Conservation (phyloP, 2,329 filamentous ascomycete species). For the Thelonectria rubi region DNA sequence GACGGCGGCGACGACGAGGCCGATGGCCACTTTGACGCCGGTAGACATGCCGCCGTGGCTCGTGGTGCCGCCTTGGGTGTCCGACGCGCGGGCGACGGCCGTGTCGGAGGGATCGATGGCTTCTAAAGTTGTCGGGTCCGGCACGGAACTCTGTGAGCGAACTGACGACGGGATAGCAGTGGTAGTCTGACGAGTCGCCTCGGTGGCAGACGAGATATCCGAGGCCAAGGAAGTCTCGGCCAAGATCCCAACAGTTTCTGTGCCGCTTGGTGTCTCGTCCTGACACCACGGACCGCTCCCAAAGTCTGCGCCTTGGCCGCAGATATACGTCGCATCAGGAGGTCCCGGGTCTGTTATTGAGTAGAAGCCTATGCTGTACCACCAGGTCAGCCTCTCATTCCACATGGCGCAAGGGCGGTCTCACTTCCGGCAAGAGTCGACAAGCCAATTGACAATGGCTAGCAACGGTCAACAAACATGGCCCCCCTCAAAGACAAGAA, state of each 20-base stretch:
- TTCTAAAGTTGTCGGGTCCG: slow-evolving; percentile 28
- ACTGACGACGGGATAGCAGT: slow-evolving; percentile 14
- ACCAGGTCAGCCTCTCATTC: background rate
- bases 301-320: slow-evolving; percentile 27
- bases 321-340: slow-evolving; percentile 37
- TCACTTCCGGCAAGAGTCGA: slow-evolving; percentile 62
- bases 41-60: slow-evolving; percentile 43
- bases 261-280: slow-evolving; percentile 4
- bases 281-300: slow-evolving; percentile 28
- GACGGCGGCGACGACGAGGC: slow-evolving; percentile 52
- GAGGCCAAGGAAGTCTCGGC: slow-evolving; percentile 1
- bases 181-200: slow-evolving; percentile 7
- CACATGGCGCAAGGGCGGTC: slow-evolving; percentile 24
- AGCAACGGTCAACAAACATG: slow-evolving; percentile 25
- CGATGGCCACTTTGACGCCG: slow-evolving; percentile 57
- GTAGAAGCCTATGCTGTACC: slow-evolving; percentile 38
- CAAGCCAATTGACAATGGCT: slow-evolving; percentile 63
- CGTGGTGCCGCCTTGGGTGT: slow-evolving; percentile 3
- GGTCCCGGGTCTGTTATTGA: slow-evolving; percentile 42
- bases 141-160: slow-evolving; percentile 20
- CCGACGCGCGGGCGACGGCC: slow-evolving; percentile 26
- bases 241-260: slow-evolving; percentile 6
- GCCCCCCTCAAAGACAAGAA: slow-evolving; percentile 2
- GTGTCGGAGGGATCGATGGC: slow-evolving; percentile 33
- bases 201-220: background rate